Percentiles rank a stretch among this genome's conserved stretches.
Conservation (phyloP, 148 eudicot genomes). For the Limonium bicolor region DNA sequence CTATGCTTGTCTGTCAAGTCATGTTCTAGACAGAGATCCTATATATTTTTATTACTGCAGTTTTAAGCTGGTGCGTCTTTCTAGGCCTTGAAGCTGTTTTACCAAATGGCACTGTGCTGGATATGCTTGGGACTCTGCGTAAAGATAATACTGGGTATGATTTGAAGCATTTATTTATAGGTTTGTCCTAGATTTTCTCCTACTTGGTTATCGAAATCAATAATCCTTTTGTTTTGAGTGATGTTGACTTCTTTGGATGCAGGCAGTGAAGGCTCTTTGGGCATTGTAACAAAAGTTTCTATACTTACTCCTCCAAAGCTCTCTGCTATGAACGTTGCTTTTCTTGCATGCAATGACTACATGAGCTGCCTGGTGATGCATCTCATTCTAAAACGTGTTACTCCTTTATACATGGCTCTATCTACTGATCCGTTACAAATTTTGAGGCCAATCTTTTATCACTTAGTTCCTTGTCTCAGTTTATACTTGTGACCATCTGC, state of each 20-base stretch:
- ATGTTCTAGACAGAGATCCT: too few relatives aligned
- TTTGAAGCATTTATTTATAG: slow-evolving; percentile 97
- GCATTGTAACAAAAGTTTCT: slow-evolving; percentile 79
- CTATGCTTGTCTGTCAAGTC: too few relatives aligned
- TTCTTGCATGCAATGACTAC: slow-evolving; percentile 89
- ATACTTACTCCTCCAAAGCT: slow-evolving; percentile 85
- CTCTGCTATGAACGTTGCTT: slow-evolving; percentile 73
- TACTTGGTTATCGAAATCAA: neutral
- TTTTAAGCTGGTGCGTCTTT: slow-evolving; percentile 11
- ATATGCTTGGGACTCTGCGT: slow-evolving; percentile 89
- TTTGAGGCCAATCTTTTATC: too few relatives aligned
- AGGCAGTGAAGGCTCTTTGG: slow-evolving; percentile 99
- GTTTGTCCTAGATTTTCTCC: slow-evolving; percentile 23
- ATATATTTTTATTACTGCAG: neutral
- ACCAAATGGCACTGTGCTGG: slow-evolving; percentile 83
- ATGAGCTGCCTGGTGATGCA: slow-evolving; percentile 72
- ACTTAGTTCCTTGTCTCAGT: too few relatives aligned
- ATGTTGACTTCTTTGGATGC: slow-evolving; percentile 7
- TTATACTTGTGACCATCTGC: too few relatives aligned
- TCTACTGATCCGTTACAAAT: too few relatives aligned
- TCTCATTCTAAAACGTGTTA: neutral
- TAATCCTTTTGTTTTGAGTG: neutral
- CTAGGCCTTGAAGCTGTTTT: slow-evolving; percentile 88
- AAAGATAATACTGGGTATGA: slow-evolving; percentile 99
- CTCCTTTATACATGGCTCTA: too few relatives aligned